Conservation (phyloP, 768 basidiomycete species). For the Leccinum disarticulatum region DNA sequence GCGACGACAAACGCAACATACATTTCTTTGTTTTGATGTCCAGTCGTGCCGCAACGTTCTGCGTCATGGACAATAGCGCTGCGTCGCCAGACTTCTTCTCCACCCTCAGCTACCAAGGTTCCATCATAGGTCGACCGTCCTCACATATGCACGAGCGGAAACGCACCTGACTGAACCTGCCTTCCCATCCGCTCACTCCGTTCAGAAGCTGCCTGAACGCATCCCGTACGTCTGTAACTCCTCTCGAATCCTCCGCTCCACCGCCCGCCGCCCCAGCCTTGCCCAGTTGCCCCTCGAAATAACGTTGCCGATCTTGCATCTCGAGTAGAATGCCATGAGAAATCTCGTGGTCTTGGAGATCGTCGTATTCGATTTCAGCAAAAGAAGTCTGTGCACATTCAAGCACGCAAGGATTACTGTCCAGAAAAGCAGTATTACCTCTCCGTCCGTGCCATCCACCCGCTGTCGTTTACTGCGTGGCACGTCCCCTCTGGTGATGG, state of each 20-base stretch:
- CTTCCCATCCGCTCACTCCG: constrained; percentile 57
- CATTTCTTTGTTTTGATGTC: constrained; percentile 67
- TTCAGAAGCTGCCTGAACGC: constrained; percentile 49
- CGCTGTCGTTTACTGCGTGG: constrained; percentile 63
- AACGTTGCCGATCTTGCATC: constrained; percentile 82
- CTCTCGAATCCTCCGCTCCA: constrained; percentile 13
- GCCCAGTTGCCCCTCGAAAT: constrained; percentile 69
- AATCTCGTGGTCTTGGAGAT: constrained; percentile 69
- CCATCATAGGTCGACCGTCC: neutral
- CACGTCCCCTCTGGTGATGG: constrained; percentile 47
- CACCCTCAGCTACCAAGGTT: constrained; percentile 52
- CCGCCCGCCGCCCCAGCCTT: constrained; percentile 15
- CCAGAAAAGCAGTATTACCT: constrained; percentile 36
- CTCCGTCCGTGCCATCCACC: constrained; percentile 40
- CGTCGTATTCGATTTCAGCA: constrained; percentile 78
- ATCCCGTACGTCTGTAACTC: constrained; percentile 43
- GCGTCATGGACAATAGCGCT: constrained; percentile 72
- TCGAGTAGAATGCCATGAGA: constrained; percentile 75
- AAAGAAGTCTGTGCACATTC: constrained; percentile 32
- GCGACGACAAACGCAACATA: constrained; percentile 31
- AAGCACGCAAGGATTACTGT: neutral
- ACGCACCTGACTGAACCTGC: constrained; percentile 55
- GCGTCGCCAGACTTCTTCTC: constrained; percentile 68
- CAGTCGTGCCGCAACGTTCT: constrained; percentile 71
- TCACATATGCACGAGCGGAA: neutral